phyloP scores from a whole-genome alignment of 805 yeast species.

The Wickerhamomyces alni region DNA sequence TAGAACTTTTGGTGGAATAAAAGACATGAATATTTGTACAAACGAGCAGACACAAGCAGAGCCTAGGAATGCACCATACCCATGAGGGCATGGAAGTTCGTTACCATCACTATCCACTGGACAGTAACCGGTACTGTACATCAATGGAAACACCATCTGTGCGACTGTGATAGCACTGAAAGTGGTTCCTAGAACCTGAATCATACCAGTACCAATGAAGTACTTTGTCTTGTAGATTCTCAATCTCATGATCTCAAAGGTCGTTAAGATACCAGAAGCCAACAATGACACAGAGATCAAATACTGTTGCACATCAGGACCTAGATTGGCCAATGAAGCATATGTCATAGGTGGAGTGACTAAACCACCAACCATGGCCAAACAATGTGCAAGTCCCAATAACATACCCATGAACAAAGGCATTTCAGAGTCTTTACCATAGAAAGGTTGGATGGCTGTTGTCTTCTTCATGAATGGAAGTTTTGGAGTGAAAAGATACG shows the following conservation, averaged over 20 bases:
- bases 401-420: constrained; percentile 74
- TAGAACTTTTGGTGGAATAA: constrained; percentile 66
- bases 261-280: constrained; percentile 62
- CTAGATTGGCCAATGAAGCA: constrained; percentile 55
- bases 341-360: constrained; percentile 80
- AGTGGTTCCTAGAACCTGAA: constrained; percentile 88
- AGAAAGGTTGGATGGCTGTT: constrained; percentile 78
- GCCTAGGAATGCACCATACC: constrained; percentile 79
- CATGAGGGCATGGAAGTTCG: constrained; percentile 75
- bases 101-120: constrained; percentile 59
- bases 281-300: constrained; percentile 70
- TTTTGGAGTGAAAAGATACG: constrained; percentile 71
- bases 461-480: constrained; percentile 58
- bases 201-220: constrained; percentile 80
- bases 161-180: constrained; percentile 86
- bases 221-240: constrained; percentile 68
- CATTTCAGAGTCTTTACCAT: constrained; percentile 72
- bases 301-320: constrained; percentile 44
- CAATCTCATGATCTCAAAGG: constrained; percentile 75
- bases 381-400: constrained; percentile 80
- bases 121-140: constrained; percentile 72
- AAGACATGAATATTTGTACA: constrained; percentile 65
- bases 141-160: constrained; percentile 68
- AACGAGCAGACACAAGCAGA: constrained; percentile 77
- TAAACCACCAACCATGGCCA: constrained; percentile 90